These are phyloP conservation scores for Pleurotus eryngii DNA, from an alignment of 768 basidiomycete genomes.

Conservation along the genomic window DNA sequence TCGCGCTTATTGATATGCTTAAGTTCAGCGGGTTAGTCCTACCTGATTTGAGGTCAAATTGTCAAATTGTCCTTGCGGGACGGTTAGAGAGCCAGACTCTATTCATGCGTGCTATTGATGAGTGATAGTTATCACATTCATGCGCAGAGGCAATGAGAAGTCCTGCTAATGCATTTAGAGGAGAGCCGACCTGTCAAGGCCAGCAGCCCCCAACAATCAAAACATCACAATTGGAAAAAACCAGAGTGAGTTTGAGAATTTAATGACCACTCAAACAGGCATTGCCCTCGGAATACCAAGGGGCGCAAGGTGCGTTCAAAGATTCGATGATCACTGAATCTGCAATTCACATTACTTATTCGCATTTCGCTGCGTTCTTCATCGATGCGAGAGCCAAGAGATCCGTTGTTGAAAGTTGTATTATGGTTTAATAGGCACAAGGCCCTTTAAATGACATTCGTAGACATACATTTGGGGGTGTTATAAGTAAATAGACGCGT, in stretches of 20 bases:
- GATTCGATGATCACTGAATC: conserved; percentile 82
- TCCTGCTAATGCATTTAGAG: conserved; percentile 47
- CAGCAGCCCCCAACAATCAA: conserved; percentile 39
- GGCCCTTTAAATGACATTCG: conserved; percentile 23
- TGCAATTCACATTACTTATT: conserved; percentile 84
- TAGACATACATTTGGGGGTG: conserved; percentile 20
- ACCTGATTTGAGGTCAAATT: conserved; percentile 75
- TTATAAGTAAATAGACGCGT: conserved; percentile 25
- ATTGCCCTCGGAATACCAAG: conserved; percentile 72
- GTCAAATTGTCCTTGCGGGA: background rate
- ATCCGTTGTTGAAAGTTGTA: conserved; percentile 55
- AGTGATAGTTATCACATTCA: conserved; percentile 55
- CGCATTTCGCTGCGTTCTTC: conserved; percentile 80
- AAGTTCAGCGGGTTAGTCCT: conserved; percentile 84
- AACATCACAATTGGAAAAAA: conserved; percentile 23
- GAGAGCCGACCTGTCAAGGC: conserved; percentile 30
- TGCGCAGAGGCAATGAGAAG: conserved; percentile 21
- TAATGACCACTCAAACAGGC: conserved; percentile 76
- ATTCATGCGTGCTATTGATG: conserved; percentile 21
- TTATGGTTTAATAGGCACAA: conserved; percentile 24
- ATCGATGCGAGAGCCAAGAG: conserved; percentile 79
- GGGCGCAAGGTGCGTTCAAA: conserved; percentile 81
- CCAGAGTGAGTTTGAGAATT: conserved; percentile 40
- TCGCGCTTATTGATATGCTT: conserved; percentile 89
- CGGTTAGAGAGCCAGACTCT: conserved; percentile 11